Conservation (phyloP, 139 green algal genomes). For the Astrephomene gubernaculifera region DNA sequence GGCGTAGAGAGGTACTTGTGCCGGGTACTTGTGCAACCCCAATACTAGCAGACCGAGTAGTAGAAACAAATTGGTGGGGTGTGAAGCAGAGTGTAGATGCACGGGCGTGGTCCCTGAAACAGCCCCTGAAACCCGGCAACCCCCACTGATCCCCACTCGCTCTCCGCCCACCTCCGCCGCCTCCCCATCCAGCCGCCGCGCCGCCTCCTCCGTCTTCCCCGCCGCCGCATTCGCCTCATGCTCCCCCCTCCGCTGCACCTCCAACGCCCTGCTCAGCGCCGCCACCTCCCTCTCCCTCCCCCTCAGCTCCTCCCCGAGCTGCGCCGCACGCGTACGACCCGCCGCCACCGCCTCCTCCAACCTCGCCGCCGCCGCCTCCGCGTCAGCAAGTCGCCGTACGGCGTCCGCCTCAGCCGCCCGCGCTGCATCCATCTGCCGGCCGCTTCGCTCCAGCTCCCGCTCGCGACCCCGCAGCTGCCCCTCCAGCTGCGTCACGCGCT, state of each 20-base stretch:
- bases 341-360: constrained; percentile 24
- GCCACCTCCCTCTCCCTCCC: constrained; percentile 23
- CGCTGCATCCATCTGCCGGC: constrained; percentile 27
- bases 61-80: too few species aligned
- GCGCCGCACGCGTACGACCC: background rate
- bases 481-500: constrained; percentile 35
- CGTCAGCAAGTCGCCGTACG: background rate
- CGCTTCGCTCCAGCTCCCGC: constrained; percentile 46
- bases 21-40: too few species aligned
- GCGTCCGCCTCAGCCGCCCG: constrained; percentile 38
- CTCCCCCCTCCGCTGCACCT: background rate
- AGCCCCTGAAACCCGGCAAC: too few species aligned
- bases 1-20: too few species aligned
- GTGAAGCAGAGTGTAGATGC: too few species aligned
- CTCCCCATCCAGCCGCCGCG: constrained; percentile 28
- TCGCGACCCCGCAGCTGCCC: constrained; percentile 31
- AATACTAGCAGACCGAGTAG: too few species aligned
- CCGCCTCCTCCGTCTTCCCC: constrained; percentile 30
- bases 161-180: background rate
- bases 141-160: too few species aligned
- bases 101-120: too few species aligned
- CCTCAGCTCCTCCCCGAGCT: constrained; percentile 20
- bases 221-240: background rate
- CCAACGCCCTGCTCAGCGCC: background rate
- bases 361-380: background rate